These are phyloP conservation scores for Elongisporangium anandrum DNA, from an alignment of 352 stramenopile species.

Conservation along the genomic window DNA sequence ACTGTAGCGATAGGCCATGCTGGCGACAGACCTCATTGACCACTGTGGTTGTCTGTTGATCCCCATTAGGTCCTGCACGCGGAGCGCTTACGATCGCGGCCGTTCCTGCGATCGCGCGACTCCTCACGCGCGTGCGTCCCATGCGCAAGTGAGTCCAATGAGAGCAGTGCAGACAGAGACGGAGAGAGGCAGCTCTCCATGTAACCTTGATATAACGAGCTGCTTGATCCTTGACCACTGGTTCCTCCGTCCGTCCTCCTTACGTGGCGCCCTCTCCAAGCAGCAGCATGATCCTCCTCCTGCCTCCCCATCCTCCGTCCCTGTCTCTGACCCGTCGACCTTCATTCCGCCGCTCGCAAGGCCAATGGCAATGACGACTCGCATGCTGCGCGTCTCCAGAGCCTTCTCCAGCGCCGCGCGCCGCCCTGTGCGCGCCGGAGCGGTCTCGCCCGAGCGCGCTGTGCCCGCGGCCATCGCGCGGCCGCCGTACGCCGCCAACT, in stretches of 20 bases:
- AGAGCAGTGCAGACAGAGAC: too few species aligned
- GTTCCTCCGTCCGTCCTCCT: background rate
- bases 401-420: constrained; percentile 16
- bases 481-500: constrained; percentile 60
- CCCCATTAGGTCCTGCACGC: constrained; percentile 42
- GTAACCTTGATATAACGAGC: background rate
- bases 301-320: background rate
- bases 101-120: constrained; percentile 63
- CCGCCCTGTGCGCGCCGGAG: constrained; percentile 35
- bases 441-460: constrained; percentile 36
- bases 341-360: constrained; percentile 1
- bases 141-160: background rate
- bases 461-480: constrained; percentile 52
- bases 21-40: background rate
- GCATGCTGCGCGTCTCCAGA: constrained; percentile 19
- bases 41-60: background rate
- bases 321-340: background rate
- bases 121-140: constrained; percentile 30
- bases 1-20: too few species aligned
- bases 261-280: background rate
- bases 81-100: constrained; percentile 71
- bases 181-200: background rate
- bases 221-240: background rate
- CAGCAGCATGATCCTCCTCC: background rate
- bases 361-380: constrained; percentile 5